These are phyloP conservation scores for Fusarium guadeloupense DNA, from an alignment of 2,329 filamentous ascomycete species.

Conservation along the genomic window DNA sequence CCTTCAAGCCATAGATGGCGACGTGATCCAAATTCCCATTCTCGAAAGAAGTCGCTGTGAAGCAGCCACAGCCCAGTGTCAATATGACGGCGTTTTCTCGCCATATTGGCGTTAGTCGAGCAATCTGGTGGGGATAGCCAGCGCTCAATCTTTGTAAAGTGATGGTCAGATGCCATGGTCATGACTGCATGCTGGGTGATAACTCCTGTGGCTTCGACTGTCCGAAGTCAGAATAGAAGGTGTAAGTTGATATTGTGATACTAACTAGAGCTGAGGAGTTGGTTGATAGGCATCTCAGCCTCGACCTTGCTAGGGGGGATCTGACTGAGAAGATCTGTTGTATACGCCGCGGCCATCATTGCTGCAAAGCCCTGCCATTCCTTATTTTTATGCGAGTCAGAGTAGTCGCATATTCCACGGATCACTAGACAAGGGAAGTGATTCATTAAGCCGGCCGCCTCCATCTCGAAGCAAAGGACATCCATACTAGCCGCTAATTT, in stretches of 20 bases:
- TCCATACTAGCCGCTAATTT: background rate
- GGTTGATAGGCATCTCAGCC: no score
- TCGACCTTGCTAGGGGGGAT: no score
- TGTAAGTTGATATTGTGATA: no score
- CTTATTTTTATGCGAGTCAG: constrained; percentile 45
- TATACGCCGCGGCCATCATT: no score
- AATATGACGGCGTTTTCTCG: constrained; percentile 8
- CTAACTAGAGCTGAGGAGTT: no score
- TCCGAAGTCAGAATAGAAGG: no score
- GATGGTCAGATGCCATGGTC: no score
- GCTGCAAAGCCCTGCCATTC: no score
- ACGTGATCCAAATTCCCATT: constrained; percentile 20
- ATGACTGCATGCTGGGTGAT: no score
- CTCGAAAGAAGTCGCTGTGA: constrained; percentile 2
- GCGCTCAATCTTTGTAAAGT: background rate
- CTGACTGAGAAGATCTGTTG: no score
- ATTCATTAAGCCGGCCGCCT: background rate
- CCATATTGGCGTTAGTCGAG: constrained; percentile 12
- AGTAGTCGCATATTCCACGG: constrained; percentile 51
- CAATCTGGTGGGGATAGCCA: constrained; percentile 25
- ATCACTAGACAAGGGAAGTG: constrained; percentile 47
- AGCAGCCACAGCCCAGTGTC: constrained; percentile 29
- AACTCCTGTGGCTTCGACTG: no score
- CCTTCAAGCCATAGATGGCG: constrained; percentile 35
- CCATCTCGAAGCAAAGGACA: constrained; percentile 10